These are phyloP conservation scores for Ceratobasidium theobromae DNA, from an alignment of 1,284 basidiomycete genomes.

Conservation along the genomic window DNA sequence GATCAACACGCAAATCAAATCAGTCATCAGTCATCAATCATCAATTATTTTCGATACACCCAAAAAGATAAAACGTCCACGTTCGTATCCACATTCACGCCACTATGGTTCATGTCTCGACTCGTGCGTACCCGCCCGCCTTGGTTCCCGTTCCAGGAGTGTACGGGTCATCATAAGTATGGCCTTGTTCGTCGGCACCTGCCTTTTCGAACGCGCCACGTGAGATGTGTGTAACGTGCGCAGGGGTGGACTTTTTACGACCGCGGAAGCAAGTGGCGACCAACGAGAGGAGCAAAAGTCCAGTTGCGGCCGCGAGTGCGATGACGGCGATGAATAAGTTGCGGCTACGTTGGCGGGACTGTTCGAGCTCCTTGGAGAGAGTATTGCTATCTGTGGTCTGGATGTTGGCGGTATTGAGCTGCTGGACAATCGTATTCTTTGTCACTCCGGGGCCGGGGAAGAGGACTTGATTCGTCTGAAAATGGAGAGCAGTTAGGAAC, in stretches of 20 bases:
- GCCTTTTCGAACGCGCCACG: conserved; percentile 12
- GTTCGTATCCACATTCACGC: too few species aligned
- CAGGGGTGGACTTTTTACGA: neutral
- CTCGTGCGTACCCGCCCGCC: neutral
- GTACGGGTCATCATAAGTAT: conserved; percentile 15
- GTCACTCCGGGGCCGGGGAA: conserved; percentile 29
- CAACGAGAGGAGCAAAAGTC: neutral
- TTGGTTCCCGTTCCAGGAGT: neutral
- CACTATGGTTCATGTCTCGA: conserved; percentile 9
- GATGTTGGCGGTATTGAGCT: neutral
- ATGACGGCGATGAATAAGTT: conserved; percentile 7
- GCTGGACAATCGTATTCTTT: neutral
- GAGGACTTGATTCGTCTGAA: conserved; percentile 28
- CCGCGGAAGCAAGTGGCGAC: neutral
- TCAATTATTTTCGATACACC: too few species aligned
- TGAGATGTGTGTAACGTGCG: neutral
- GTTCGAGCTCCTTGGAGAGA: neutral
- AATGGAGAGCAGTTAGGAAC: neutral
- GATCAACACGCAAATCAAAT: too few species aligned
- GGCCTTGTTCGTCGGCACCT: neutral
- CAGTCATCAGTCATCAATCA: too few species aligned
- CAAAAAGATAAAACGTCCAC: too few species aligned
- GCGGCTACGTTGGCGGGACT: neutral
- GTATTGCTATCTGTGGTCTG: neutral
- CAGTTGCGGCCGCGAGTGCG: neutral